Evolutionary conservation across 305 asterid species (phyloP).

Genomic region (Plantago coronopus): DNA sequence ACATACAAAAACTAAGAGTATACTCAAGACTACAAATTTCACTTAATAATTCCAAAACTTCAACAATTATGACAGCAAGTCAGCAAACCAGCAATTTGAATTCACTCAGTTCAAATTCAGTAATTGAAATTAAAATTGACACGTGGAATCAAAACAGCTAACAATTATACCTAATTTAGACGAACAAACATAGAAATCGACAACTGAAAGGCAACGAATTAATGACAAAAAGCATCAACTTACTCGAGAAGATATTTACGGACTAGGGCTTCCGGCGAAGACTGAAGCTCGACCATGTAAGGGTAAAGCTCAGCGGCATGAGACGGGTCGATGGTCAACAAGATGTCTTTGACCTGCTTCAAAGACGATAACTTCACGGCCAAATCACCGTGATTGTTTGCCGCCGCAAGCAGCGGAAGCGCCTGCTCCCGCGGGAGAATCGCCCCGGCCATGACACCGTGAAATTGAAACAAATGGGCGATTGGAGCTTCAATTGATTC

Average conservation of each 20-base stretch:
- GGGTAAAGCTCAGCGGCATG: constrained; percentile 74
- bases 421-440: constrained; percentile 69
- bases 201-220: neutral
- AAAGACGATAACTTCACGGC: constrained; percentile 79
- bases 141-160: too few species aligned
- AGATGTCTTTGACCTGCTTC: constrained; percentile 74
- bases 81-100: too few species aligned
- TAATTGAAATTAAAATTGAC: too few species aligned
- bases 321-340: constrained; percentile 59
- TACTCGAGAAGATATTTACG: constrained; percentile 79
- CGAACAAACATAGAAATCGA: neutral
- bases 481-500: neutral
- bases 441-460: constrained; percentile 46
- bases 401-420: constrained; percentile 79
- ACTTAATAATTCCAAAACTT: too few species aligned
- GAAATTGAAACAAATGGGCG: neutral
- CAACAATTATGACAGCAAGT: too few species aligned
- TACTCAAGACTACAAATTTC: too few species aligned
- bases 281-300: constrained; percentile 80
- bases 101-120: too few species aligned
- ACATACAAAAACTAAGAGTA: too few species aligned
- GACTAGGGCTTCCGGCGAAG: constrained; percentile 78
- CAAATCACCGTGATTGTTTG: constrained; percentile 89
- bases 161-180: neutral
- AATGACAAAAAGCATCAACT: constrained; percentile 16